These are phyloP conservation scores for Neofusicoccum parvum DNA, from an alignment of 2,329 filamentous ascomycete genomes.

Conservation along the genomic window DNA sequence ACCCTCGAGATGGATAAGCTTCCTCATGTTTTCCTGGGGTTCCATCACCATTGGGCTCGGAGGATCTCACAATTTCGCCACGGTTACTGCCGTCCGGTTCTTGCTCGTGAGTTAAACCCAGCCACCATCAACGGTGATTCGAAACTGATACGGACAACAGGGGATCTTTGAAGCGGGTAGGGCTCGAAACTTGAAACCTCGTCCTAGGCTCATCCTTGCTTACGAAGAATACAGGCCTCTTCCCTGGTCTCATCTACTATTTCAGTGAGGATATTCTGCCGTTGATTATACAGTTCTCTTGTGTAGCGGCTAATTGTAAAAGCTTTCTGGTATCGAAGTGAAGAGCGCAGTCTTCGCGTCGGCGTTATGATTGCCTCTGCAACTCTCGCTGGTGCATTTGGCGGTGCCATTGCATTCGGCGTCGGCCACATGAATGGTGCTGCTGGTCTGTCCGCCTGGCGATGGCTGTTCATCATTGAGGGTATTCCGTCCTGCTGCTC, in stretches of 20 bases:
- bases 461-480: constrained; percentile 49
- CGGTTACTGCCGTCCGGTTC: constrained; percentile 45
- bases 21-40: constrained; percentile 53
- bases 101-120: constrained; percentile 33
- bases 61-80: constrained; percentile 45
- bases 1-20: constrained; percentile 39
- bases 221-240: constrained; percentile 23
- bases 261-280: constrained; percentile 41
- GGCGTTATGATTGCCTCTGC: constrained; percentile 57
- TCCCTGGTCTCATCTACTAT: constrained; percentile 46
- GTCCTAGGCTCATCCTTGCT: neutral
- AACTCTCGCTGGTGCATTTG: constrained; percentile 58
- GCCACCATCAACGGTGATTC: constrained; percentile 7
- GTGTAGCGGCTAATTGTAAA: constrained; percentile 2
- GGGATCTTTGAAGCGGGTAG: constrained; percentile 31
- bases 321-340: constrained; percentile 58
- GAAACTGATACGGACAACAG: neutral
- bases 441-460: constrained; percentile 37
- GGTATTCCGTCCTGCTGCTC: constrained; percentile 43
- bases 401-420: constrained; percentile 58
- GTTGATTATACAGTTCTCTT: neutral
- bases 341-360: constrained; percentile 61
- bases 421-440: constrained; percentile 45
- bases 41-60: constrained; percentile 50
- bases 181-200: neutral